These are phyloP conservation scores for Combretum micranthum DNA, from an alignment of 345 rosid genomes.

Conservation along the genomic window DNA sequence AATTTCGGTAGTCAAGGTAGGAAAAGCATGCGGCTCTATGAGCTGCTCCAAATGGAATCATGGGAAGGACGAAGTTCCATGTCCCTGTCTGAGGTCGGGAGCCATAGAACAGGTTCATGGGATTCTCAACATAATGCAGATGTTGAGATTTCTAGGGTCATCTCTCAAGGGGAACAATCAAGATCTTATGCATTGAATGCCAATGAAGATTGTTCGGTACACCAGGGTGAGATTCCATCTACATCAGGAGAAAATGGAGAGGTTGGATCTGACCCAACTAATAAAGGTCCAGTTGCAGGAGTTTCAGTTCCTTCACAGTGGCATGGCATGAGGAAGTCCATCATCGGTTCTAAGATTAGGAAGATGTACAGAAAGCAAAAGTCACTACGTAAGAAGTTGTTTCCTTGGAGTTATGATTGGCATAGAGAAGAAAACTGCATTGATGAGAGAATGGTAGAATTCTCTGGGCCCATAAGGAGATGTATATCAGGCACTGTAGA, in stretches of 20 bases:
- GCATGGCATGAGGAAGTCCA: conserved; percentile 46
- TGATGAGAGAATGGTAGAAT: conserved; percentile 57
- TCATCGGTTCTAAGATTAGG: conserved; percentile 55
- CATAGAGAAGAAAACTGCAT: conserved; percentile 66
- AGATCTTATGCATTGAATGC: conserved; percentile 23
- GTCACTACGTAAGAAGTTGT: conserved; percentile 79
- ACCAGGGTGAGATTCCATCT: conserved; percentile 54
- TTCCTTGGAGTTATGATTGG: conserved; percentile 99
- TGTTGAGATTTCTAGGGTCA: conserved; percentile 16
- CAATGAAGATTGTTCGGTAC: conserved; percentile 24
- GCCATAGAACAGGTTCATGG: conserved; percentile 17
- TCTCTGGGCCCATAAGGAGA: conserved; percentile 70
- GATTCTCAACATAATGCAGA: conserved; percentile 23
- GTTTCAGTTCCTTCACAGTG: conserved; percentile 34
- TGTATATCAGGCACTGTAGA: conserved; percentile 70
- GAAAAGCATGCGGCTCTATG: conserved; percentile 79
- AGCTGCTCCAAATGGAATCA: conserved; percentile 76
- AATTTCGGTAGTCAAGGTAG: conserved; percentile 44
- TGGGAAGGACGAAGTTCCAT: conserved; percentile 30
- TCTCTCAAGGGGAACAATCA: conserved; percentile 15
- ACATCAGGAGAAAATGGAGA: conserved; percentile 71
- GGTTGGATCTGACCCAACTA: conserved; percentile 26
- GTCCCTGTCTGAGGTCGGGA: conserved; percentile 18
- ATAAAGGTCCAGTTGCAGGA: conserved; percentile 21
- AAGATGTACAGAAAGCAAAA: conserved; percentile 77